Evolutionary conservation across 78 protist species (phyloP).

Genomic region (Chrysochromulina parva): DNA sequence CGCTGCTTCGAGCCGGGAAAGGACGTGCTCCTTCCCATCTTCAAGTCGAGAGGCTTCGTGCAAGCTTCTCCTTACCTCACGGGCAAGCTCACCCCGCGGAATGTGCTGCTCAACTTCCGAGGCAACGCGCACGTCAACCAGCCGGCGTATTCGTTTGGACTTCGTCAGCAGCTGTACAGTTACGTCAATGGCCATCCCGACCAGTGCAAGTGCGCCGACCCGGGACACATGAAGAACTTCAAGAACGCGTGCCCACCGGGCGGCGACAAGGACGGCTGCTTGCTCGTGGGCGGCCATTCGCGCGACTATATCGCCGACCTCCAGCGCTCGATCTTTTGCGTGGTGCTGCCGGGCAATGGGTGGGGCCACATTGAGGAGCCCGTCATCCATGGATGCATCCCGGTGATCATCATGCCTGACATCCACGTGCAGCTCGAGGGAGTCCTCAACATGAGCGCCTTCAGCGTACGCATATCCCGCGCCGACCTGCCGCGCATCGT

Average conservation of each 20-base stretch:
- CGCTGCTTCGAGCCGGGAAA: background rate
- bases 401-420: background rate
- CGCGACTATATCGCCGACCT: background rate
- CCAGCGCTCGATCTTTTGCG: background rate
- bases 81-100: background rate
- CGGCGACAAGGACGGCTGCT: background rate
- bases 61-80: background rate
- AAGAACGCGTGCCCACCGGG: no score
- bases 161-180: background rate
- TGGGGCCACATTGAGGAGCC: background rate
- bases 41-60: background rate
- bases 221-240: no score
- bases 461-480: background rate
- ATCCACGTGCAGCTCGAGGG: background rate
- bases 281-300: background rate
- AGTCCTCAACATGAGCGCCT: background rate
- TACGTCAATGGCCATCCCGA: no score
- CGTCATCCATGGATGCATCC: background rate
- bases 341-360: background rate
- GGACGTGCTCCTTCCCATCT: slow-evolving; percentile 11
- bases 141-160: background rate
- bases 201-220: no score
- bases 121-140: background rate
- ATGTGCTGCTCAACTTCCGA: background rate
- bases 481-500: background rate